Evolutionary conservation across 169 alveolate genomes (phyloP), one percentile per base, ranked within the genome.

Genomic region (Plasmodium knowlesi): DNA sequence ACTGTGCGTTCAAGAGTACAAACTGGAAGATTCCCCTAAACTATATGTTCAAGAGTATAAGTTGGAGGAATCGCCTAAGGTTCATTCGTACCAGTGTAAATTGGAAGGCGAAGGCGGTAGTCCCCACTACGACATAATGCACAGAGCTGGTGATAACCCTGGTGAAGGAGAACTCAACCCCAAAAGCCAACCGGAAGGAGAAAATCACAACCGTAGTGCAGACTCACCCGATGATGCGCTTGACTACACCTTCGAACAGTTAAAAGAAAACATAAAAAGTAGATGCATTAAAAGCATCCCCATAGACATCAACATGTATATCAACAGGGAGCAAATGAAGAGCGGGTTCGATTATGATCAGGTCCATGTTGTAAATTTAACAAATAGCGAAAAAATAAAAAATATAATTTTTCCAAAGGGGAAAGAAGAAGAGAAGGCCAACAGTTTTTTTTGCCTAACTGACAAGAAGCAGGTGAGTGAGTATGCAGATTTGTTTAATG

Each of bases 251-350:
- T 78, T 88, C 57, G 93, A 80, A 2, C 80, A 93, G 1, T 72
- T 85, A 53, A 78, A 89, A 72, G 92, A 86, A 19, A 80, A 85
- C 54, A 83, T 93, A 83, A 74, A 28, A 84, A 46, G 22, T 14
- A 84, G 88, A 16, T 46, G 81, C 30, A 74, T 85, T 25, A 70
- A 84, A 39, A 85, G 25, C 16, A 79, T 92, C 83, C 93, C 92
- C 22, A 93, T 93, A 53, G 86, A 83, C 71, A 84, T 93, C 46
- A 86, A 93, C 79, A 93, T 83, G 85, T 93, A 93, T 53, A 93
- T 85, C 6, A 80, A 93, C 70, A 93, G 89, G 78, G 93, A 89
- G 81, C 72, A 79, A 54, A 16, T 91, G 74, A 83, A 43, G 54
- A 84, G 54, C 32, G 88, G 92, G 2, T 80, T 67, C 61, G 86